Percentiles rank a stretch among this genome's conserved stretches.
These are phyloP conservation scores for Thermothelomyces thermophilus DNA, from an alignment of 2,329 filamentous ascomycete genomes.

Conservation along the genomic window DNA sequence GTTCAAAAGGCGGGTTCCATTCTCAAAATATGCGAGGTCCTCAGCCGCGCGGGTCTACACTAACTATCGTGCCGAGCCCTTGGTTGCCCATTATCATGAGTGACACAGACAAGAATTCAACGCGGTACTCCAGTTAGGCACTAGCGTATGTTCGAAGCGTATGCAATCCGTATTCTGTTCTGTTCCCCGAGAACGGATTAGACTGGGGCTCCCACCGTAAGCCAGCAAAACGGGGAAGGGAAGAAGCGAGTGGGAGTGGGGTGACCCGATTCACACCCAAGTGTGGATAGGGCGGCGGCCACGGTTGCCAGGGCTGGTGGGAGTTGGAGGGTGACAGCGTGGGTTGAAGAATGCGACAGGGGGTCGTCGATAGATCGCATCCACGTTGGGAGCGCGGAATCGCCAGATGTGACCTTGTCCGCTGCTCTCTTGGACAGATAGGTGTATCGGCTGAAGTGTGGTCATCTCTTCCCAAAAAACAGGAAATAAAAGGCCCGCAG, in stretches of 20 bases:
- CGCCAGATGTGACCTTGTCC: too few relatives aligned
- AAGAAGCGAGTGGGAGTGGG: conserved; percentile 17
- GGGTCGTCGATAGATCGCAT: not conserved
- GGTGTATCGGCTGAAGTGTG: too few relatives aligned
- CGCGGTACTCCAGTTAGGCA: too few relatives aligned
- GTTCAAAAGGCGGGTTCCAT: conserved; percentile 5
- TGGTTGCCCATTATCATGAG: not conserved
- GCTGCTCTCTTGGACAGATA: too few relatives aligned
- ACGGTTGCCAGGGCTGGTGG: conserved; percentile 10
- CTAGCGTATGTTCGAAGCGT: too few relatives aligned
- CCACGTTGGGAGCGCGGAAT: too few relatives aligned
- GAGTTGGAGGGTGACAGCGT: not conserved
- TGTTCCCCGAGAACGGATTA: conserved; percentile 10
- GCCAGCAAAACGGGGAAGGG: conserved; percentile 3
- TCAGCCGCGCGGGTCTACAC: conserved; percentile 4
- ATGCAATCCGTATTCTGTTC: too few relatives aligned
- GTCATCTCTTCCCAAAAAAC: too few relatives aligned
- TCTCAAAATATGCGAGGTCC: conserved; percentile 8
- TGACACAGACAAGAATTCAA: not conserved
- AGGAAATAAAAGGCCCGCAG: too few relatives aligned
- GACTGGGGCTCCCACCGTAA: too few relatives aligned
- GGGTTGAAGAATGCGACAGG: conserved; percentile 5
- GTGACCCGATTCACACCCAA: not conserved
- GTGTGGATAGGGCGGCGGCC: conserved; percentile 6
- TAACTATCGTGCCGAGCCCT: conserved; percentile 8